Evolutionary conservation across 2,329 filamentous ascomycete species (phyloP), one percentile per base, ranked within the genome.

Genomic region (Trichoderma pleuroti): DNA sequence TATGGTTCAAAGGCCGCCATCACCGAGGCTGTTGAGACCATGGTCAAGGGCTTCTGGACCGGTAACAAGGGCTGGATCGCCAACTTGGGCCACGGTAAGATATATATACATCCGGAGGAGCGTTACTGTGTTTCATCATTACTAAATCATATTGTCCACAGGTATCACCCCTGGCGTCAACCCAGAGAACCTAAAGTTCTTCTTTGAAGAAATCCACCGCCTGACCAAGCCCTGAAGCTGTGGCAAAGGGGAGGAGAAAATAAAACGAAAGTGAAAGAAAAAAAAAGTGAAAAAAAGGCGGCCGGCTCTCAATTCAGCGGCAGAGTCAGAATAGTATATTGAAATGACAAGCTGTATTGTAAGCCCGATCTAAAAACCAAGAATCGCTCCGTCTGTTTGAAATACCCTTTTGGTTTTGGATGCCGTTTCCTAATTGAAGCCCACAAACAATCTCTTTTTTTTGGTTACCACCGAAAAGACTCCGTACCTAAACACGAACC

Each of bases 111-210:
- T 32, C 7, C 16, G 9, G 10, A 18, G 12, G 12, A 6, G 16
- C 10, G 16, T 10, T 21, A 21, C 21, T 34, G 9, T n/a, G 2
- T 54, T 56, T 32, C 11, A 49, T 10, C 11, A 59, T 24, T 54
- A 57, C 28, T 46, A 21, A 64, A 74, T 76, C 42, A 77, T 34
- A 1, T 61, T 26, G 11, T 28, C 39, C 60, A 5, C 76, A 96
- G 93, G 93, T 72, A 94, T 99, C 74, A 99, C 96, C 36, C 96
- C 96, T 0, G 92, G 94, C 74, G 96, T 99, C 68, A 92, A 98
- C 76, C 96, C 96, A 0, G 94, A 98, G 63, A 91, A 97, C 80
- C 84, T 99, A 75, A 95, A 90, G 80, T 97, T 97, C 83, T 99
- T 93, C 84, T 95, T 99, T 74, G 86, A 97, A 78, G 96, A 99